Base-by-base conservation (phyloP, 2,329 filamentous ascomycete genomes). In the Corinectria fuckeliana region DNA sequence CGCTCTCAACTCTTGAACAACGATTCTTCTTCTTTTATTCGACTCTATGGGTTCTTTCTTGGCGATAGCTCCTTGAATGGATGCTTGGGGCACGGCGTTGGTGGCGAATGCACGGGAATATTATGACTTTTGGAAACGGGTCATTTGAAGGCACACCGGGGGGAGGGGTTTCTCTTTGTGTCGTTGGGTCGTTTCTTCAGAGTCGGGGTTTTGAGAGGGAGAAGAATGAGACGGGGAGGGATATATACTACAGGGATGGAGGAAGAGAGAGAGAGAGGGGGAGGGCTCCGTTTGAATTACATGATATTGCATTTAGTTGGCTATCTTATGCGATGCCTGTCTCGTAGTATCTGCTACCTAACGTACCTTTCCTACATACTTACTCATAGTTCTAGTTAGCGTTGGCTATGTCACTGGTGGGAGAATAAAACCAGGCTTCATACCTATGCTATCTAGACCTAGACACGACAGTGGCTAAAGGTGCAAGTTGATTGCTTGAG, bases 61-160 rank as follows among this genome's bases (percentile, higher is more conserved):
- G 65, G 64, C 63, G 56, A 67, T 57, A 65, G 60, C 65, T 64
- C 64, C 64, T 65, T 50, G 65, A 57, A 58, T 64, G 67, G 67
- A 63, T 56, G 57, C 69, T 69, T 58, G 55, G 67, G 67, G 67
- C 67, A 64, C 62, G 67, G 67, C 67, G 67, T 69, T 69, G 53
- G 59, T 56, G 67, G 67, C 67, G 67, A 69, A 70, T 38, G 61
- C 38, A 50, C 42, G 65, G 67, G 49, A 58, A 58, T 61, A 61
- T 52, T 30, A 63, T 62, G 67, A 54, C 63, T 61, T n/a, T 65
- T 60, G 62, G 58, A 55, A 60, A 54, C 44, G 48, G 54, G 65
- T 58, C 52, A 52, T 53, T 52, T 53, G 50, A 61, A 59, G 62
- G 65, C 53, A 61, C 56, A 66, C 54, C 54, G 51, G 58, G 56